Conservation (phyloP, 2,329 filamentous ascomycete genomes). For the Leptographium procerum region DNA sequence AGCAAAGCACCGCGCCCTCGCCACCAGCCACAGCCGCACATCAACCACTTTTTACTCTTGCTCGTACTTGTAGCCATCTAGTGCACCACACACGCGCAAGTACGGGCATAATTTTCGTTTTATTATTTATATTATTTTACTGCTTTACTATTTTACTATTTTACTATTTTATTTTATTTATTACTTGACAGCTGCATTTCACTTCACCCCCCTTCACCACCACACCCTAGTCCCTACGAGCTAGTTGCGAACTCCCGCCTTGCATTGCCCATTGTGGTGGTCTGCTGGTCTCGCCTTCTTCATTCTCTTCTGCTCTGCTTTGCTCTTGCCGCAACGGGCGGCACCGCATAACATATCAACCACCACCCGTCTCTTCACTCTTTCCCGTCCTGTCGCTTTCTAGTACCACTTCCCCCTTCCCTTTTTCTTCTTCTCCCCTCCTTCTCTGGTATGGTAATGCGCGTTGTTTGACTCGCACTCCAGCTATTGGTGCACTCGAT, state of each 20-base stretch:
- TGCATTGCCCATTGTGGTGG: slow-evolving; percentile 2
- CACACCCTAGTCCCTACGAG: slow-evolving; percentile 1
- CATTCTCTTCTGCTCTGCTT: background rate
- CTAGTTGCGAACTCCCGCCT: slow-evolving; percentile 7
- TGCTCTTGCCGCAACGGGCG: slow-evolving; percentile 25
- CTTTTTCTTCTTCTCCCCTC: slow-evolving; percentile 1
- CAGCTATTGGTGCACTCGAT: background rate
- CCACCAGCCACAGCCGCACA: background rate
- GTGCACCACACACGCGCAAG: no score
- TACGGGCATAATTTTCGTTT: background rate
- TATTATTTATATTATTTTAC: background rate
- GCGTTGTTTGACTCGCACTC: background rate
- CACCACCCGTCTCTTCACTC: slow-evolving; percentile 1
- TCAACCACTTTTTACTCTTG: no score
- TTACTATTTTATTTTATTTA: background rate
- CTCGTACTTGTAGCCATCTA: no score
- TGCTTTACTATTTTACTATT: background rate
- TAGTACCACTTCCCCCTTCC: background rate
- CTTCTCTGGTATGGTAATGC: background rate
- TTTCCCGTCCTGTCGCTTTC: slow-evolving; percentile 9
- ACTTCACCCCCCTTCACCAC: background rate
- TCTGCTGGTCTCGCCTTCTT: background rate
- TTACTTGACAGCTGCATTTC: background rate
- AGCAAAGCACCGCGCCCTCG: background rate
- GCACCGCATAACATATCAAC: slow-evolving; percentile 17